Evolutionary conservation across 2,329 filamentous ascomycete genomes (phyloP).

Genomic region (Aspergillus proliferans): DNA sequence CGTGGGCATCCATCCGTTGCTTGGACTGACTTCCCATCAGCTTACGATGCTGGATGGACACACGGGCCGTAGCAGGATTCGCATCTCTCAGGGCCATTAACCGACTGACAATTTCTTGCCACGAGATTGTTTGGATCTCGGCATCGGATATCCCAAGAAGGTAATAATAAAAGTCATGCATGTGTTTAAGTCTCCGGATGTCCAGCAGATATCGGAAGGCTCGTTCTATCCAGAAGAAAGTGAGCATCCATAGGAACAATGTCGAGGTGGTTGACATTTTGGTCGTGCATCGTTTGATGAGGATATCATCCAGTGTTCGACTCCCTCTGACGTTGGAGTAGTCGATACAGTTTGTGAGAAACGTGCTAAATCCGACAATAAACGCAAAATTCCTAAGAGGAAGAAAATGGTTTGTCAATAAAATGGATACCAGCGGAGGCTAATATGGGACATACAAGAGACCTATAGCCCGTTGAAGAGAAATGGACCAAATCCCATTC

Average conservation of each 20-base stretch:
- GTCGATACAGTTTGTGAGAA: constrained; percentile 79
- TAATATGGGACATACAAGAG: constrained; percentile 55
- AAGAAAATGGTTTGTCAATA: not conserved
- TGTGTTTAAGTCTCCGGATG: constrained; percentile 63
- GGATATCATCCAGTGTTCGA: constrained; percentile 54
- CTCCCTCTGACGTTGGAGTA: constrained; percentile 65
- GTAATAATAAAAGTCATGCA: constrained; percentile 80
- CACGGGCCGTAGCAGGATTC: constrained; percentile 71
- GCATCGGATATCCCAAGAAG: constrained; percentile 75
- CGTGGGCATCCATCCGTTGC: constrained; percentile 88
- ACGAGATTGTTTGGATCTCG: constrained; percentile 90
- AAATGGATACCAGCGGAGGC: not conserved
- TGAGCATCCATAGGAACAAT: constrained; percentile 73
- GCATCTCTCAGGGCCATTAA: constrained; percentile 78
- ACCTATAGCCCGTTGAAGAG: constrained; percentile 65
- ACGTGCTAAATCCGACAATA: constrained; percentile 73
- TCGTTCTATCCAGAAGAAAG: constrained; percentile 79
- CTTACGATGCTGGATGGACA: constrained; percentile 54
- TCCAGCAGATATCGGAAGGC: constrained; percentile 68
- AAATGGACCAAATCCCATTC: constrained; percentile 77
- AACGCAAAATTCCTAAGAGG: constrained; percentile 65
- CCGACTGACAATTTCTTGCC: constrained; percentile 82
- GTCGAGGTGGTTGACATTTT: constrained; percentile 72
- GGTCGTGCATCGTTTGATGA: constrained; percentile 67
- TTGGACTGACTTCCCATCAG: constrained; percentile 79